phyloP scores from a whole-genome alignment of 2,329 filamentous ascomycete genomes.

The Aspergillus sp. region DNA sequence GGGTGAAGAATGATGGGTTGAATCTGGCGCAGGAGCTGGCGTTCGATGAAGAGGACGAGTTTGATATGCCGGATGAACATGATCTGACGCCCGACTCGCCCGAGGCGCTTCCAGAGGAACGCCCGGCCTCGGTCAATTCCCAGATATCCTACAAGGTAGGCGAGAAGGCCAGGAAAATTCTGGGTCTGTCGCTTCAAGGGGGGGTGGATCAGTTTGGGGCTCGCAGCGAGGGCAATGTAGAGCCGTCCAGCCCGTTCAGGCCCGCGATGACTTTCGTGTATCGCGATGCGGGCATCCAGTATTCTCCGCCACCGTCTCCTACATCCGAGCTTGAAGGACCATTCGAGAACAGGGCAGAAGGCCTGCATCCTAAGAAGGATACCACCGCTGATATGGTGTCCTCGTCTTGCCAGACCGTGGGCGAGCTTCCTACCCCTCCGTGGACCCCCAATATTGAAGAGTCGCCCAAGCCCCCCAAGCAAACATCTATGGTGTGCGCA shows the following conservation, averaged over 20 bases:
- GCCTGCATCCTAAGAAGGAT: constrained; percentile 19
- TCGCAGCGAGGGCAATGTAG: constrained; percentile 19
- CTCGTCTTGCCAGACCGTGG: constrained; percentile 43
- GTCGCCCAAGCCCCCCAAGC: constrained; percentile 11
- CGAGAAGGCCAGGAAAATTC: constrained; percentile 45
- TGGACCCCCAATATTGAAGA: constrained; percentile 33
- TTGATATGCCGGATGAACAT: constrained; percentile 61
- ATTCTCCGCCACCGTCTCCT: constrained; percentile 77
- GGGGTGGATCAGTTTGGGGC: constrained; percentile 24
- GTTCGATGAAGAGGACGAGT: constrained; percentile 73
- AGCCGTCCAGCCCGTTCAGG: constrained; percentile 50
- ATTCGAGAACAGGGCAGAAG: not conserved
- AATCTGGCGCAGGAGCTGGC: constrained; percentile 90
- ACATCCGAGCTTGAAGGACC: constrained; percentile 12
- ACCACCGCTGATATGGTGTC: constrained; percentile 41
- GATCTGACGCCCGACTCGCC: constrained; percentile 62
- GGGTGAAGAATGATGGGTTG: constrained; percentile 62
- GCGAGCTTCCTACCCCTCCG: constrained; percentile 35
- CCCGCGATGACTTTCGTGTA: constrained; percentile 54
- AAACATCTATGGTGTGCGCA: constrained; percentile 24
- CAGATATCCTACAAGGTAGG: constrained; percentile 33
- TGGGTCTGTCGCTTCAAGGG: constrained; percentile 42
- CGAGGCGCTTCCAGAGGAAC: constrained; percentile 44
- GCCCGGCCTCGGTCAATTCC: constrained; percentile 41
- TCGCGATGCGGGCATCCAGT: constrained; percentile 76